Percentiles rank a stretch among this genome's conserved stretches.
Conservation (phyloP, 257 asterid species). For the Hygrophila difformis region DNA sequence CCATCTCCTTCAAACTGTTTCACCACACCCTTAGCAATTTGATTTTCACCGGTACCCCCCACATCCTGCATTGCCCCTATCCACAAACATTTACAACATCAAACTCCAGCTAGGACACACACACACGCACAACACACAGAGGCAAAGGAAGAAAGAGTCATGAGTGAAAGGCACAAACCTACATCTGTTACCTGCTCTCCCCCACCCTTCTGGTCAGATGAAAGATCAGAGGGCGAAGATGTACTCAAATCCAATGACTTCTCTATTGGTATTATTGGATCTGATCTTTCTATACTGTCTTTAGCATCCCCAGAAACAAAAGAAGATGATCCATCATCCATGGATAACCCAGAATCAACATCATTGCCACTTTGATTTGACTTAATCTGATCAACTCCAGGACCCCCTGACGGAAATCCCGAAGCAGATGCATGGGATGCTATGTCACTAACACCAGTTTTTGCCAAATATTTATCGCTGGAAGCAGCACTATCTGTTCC, state of each 20-base stretch:
- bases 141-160: slow-evolving; percentile 22
- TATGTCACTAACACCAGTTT: slow-evolving; percentile 27
- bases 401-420: slow-evolving; percentile 28
- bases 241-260: slow-evolving; percentile 20
- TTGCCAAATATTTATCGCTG: slow-evolving; percentile 22
- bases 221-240: slow-evolving; percentile 27
- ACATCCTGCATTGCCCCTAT: slow-evolving; percentile 84
- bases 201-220: slow-evolving; percentile 30
- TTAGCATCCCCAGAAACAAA: slow-evolving; percentile 25
- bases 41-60: slow-evolving; percentile 39
- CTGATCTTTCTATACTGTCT: slow-evolving; percentile 20
- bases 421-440: slow-evolving; percentile 17
- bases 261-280: slow-evolving; percentile 23
- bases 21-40: slow-evolving; percentile 32
- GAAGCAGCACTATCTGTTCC: slow-evolving; percentile 23
- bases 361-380: slow-evolving; percentile 21
- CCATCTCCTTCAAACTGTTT: slow-evolving; percentile 31
- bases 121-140: slow-evolving; percentile 1
- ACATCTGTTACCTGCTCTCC: slow-evolving; percentile 94
- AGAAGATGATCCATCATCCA: slow-evolving; percentile 29
- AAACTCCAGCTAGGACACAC: slow-evolving; percentile 9
- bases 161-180: slow-evolving; percentile 96
- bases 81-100: slow-evolving; percentile 36
- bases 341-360: slow-evolving; percentile 17
- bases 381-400: slow-evolving; percentile 17